Evolutionary conservation across 306 rosid genomes (phyloP).

Genomic region (Vigna unguiculata): DNA sequence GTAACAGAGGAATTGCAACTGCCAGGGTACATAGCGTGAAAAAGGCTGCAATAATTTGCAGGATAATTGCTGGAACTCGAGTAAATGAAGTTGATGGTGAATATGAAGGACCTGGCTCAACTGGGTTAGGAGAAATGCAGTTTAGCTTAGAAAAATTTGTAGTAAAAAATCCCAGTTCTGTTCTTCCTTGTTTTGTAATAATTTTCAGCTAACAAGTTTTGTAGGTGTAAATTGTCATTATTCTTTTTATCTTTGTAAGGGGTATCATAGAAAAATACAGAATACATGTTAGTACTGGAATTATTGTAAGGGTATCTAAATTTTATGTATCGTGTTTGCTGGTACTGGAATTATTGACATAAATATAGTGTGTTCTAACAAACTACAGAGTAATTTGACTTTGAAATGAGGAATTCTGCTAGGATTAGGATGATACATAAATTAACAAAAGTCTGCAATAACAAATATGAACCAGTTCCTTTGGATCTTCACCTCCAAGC

Average conservation of each 20-base stretch:
- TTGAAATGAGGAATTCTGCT: background rate
- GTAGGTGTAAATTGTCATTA: constrained; percentile 17
- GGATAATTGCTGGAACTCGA: constrained; percentile 71
- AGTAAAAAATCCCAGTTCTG: constrained; percentile 60
- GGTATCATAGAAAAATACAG: constrained; percentile 13
- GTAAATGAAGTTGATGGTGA: constrained; percentile 42
- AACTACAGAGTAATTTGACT: constrained; percentile 13
- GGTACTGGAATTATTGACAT: background rate
- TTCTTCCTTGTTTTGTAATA: constrained; percentile 83
- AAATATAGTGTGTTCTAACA: constrained; percentile 23
- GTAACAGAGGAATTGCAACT: constrained; percentile 35
- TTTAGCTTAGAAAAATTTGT: constrained; percentile 52
- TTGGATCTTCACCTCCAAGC: constrained; percentile 74
- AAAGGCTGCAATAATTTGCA: constrained; percentile 72
- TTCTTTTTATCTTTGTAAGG: constrained; percentile 4
- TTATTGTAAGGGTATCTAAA: background rate
- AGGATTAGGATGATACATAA: constrained; percentile 24
- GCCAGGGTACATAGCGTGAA: constrained; percentile 50
- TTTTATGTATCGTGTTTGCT: constrained; percentile 5
- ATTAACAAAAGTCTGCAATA: constrained; percentile 12
- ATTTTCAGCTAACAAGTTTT: constrained; percentile 56
- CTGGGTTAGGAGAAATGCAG: constrained; percentile 43
- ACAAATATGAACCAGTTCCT: constrained; percentile 31
- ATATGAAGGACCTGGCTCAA: constrained; percentile 40
- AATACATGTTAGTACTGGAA: background rate